A percentile compares a stretch with the other conserved stretches of the same genome.
phyloP scores from a whole-genome alignment of 1,284 basidiomycete genomes.

The Ceratobasidium theobromae region DNA sequence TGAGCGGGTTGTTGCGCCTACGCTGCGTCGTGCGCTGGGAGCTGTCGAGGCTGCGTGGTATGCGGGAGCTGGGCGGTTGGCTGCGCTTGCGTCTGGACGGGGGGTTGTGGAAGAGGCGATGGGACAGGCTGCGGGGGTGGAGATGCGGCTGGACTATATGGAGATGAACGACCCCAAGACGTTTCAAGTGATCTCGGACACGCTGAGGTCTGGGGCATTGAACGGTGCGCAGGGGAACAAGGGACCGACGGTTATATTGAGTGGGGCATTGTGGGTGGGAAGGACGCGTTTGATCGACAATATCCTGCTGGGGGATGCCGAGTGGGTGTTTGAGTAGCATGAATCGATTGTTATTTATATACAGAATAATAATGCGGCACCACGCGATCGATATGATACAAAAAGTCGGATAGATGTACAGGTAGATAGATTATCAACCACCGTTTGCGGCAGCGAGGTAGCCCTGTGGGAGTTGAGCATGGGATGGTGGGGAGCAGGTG shows the following conservation, averaged over 20 bases:
- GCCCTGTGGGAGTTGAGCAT: background rate
- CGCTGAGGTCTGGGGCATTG: slow-evolving; percentile 37
- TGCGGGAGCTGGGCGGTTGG: slow-evolving; percentile 50
- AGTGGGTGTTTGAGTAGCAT: slow-evolving; percentile 24
- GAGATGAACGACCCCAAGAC: slow-evolving; percentile 82
- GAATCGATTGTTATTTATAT: too few relatives aligned
- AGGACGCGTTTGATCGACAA: slow-evolving; percentile 94
- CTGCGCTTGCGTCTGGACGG: slow-evolving; percentile 48
- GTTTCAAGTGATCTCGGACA: slow-evolving; percentile 60
- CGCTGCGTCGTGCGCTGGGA: slow-evolving; percentile 69
- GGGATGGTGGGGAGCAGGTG: background rate
- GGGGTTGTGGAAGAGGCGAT: slow-evolving; percentile 45
- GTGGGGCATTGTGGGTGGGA: slow-evolving; percentile 87
- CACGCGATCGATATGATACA: background rate
- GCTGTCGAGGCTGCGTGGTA: slow-evolving; percentile 60
- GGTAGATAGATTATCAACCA: background rate
- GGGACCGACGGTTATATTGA: slow-evolving; percentile 67
- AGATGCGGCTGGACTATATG: slow-evolving; percentile 79
- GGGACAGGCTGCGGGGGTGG: slow-evolving; percentile 49
- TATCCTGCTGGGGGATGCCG: slow-evolving; percentile 66
- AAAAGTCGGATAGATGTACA: background rate
- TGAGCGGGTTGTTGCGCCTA: slow-evolving; percentile 70
- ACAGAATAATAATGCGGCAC: too few relatives aligned
- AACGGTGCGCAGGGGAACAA: slow-evolving; percentile 37
- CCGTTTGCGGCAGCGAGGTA: slow-evolving; percentile 23